Conservation (phyloP, 129 eudicot species). For the Chrysanthemum seticuspe region DNA sequence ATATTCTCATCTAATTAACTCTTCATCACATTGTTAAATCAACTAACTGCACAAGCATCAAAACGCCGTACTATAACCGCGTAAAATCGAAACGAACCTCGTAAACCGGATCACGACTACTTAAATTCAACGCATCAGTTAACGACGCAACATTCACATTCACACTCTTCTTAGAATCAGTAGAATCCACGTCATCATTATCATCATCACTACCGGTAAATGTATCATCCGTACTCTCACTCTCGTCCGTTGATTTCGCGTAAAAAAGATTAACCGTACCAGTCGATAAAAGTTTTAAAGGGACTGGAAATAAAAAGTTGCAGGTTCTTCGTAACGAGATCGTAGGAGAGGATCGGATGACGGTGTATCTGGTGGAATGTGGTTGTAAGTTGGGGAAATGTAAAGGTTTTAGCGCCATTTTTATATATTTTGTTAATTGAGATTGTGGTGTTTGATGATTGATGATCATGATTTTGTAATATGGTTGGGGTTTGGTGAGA, state of each 20-base stretch:
- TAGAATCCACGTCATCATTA: conserved; percentile 35
- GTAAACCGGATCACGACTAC: conserved; percentile 88
- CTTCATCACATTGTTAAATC: not conserved
- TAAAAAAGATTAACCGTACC: conserved; percentile 35
- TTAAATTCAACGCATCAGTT: conserved; percentile 52
- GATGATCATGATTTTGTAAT: conserved; percentile 27
- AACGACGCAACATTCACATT: conserved; percentile 21
- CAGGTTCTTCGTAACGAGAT: conserved; percentile 35
- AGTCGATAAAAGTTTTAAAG: conserved; percentile 16
- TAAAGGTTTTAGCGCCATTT: conserved; percentile 43
- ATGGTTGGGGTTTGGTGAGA: conserved; percentile 18
- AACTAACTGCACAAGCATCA: conserved; percentile 1
- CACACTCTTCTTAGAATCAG: conserved; percentile 34
- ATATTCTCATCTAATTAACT: no score
- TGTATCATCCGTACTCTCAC: conserved; percentile 38
- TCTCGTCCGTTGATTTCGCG: conserved; percentile 52
- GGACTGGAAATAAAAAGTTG: conserved; percentile 33
- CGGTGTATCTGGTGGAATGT: conserved; percentile 28
- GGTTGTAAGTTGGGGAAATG: conserved; percentile 39
- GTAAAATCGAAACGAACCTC: conserved; percentile 53
- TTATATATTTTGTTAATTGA: conserved; percentile 1
- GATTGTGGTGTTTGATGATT: conserved; percentile 7
- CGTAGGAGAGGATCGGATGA: conserved; percentile 33
- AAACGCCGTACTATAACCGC: not conserved
- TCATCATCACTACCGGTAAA: conserved; percentile 29